Conservation (phyloP, 805 yeast genomes). For the Priceomyces medius region DNA sequence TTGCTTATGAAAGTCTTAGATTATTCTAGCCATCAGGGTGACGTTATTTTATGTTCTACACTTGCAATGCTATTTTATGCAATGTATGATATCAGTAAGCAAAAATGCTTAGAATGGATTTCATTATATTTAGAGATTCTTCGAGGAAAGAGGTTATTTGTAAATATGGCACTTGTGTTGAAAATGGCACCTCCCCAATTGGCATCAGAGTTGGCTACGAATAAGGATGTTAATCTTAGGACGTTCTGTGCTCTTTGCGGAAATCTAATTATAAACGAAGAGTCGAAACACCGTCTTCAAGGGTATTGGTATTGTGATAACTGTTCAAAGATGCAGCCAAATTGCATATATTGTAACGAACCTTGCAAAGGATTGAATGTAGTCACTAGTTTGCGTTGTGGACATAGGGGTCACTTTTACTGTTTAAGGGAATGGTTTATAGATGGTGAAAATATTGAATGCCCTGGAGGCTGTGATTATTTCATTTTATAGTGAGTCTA, state of each 20-base stretch:
- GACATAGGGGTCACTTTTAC: slow-evolving; percentile 82
- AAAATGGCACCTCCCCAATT: slow-evolving; percentile 39
- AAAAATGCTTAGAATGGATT: slow-evolving; percentile 54
- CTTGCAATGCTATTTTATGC: slow-evolving; percentile 54
- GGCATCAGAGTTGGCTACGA: slow-evolving; percentile 28
- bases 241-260: slow-evolving; percentile 64
- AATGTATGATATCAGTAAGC: slow-evolving; percentile 14
- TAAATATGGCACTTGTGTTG: slow-evolving; percentile 56
- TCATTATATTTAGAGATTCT: slow-evolving; percentile 55
- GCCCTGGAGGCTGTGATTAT: slow-evolving; percentile 76
- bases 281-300: slow-evolving; percentile 39
- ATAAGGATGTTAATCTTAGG: slow-evolving; percentile 35
- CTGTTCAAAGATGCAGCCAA: slow-evolving; percentile 58
- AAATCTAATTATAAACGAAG: slow-evolving; percentile 58
- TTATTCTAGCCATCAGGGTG: slow-evolving; percentile 62
- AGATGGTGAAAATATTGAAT: slow-evolving; percentile 59
- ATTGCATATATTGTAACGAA: slow-evolving; percentile 76
- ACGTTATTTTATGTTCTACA: slow-evolving; percentile 58
- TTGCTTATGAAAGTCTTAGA: slow-evolving; percentile 53
- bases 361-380: slow-evolving; percentile 73
- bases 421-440: slow-evolving; percentile 80
- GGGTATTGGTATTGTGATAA: slow-evolving; percentile 87
- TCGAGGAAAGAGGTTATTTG: slow-evolving; percentile 49
- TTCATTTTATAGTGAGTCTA: slow-evolving; percentile 9
- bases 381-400: slow-evolving; percentile 62